These are phyloP conservation scores for Oryza nivara DNA, from an alignment of 176 grass and related monocot species.

Conservation along the genomic window DNA sequence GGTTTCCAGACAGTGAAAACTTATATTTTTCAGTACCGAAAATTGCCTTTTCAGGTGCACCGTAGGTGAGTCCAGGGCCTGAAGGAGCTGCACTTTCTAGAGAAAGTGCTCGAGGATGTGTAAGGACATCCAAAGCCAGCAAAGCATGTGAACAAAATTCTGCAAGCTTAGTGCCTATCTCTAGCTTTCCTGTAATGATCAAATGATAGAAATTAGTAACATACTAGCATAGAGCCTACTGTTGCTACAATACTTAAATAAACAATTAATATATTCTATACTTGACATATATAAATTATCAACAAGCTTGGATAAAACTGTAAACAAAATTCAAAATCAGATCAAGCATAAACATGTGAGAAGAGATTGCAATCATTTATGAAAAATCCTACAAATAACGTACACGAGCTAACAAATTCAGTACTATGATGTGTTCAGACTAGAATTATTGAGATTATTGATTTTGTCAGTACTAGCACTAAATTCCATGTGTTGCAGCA, in stretches of 20 bases:
- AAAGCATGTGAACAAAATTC: constrained; percentile 68
- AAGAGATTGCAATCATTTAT: not conserved
- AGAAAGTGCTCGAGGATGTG: constrained; percentile 72
- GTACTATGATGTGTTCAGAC: not conserved
- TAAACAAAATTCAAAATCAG: not conserved
- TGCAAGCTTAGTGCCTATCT: constrained; percentile 62
- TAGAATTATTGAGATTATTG: not conserved
- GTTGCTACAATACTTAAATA: not conserved
- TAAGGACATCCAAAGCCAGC: constrained; percentile 82
- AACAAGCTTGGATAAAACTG: not conserved
- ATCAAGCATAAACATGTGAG: not conserved
- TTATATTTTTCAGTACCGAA: constrained; percentile 23
- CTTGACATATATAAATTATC: not conserved
- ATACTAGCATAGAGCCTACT: not conserved
- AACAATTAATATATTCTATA: not conserved
- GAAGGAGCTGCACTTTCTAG: constrained; percentile 44
- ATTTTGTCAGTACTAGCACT: not conserved
- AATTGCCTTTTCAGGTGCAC: constrained; percentile 29
- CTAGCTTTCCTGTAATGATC: constrained; percentile 76
- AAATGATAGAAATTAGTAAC: constrained; percentile 12
- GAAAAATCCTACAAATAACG: not conserved
- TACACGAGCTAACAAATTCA: not conserved
- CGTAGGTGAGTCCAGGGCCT: constrained; percentile 32
- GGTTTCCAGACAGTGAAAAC: constrained; percentile 24
- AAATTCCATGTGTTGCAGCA: not conserved